phyloP scores from a whole-genome alignment of 805 yeast genomes.

The Starmerella geochares region DNA sequence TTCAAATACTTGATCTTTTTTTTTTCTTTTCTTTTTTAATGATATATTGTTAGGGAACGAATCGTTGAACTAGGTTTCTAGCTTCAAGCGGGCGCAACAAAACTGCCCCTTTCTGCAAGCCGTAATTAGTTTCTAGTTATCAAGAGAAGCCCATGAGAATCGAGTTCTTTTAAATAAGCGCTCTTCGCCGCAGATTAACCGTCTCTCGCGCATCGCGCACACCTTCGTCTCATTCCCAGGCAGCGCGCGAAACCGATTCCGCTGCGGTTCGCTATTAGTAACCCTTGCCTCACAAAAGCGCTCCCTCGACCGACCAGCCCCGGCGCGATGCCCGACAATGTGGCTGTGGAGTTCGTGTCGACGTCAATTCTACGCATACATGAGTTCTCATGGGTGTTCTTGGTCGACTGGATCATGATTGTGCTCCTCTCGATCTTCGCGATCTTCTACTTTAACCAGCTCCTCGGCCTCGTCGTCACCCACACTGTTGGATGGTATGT shows the following conservation, averaged over 20 bases:
- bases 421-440: constrained; percentile 52
- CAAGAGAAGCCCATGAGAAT: no score
- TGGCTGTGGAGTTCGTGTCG: constrained; percentile 20
- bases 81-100: no score
- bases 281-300: neutral
- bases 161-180: no score
- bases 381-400: constrained; percentile 57
- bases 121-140: no score
- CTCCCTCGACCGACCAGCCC: neutral
- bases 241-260: no score
- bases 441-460: constrained; percentile 66
- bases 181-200: no score
- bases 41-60: no score
- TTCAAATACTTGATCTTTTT: neutral
- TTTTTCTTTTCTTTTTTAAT: neutral
- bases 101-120: no score
- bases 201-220: no score
- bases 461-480: constrained; percentile 53
- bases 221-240: no score
- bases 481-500: constrained; percentile 41
- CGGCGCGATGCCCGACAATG: constrained; percentile 14
- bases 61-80: no score
- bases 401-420: constrained; percentile 71
- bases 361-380: constrained; percentile 27
- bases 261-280: neutral